Conservation (phyloP, 345 rosid genomes). For the Corchorus olitorius region DNA sequence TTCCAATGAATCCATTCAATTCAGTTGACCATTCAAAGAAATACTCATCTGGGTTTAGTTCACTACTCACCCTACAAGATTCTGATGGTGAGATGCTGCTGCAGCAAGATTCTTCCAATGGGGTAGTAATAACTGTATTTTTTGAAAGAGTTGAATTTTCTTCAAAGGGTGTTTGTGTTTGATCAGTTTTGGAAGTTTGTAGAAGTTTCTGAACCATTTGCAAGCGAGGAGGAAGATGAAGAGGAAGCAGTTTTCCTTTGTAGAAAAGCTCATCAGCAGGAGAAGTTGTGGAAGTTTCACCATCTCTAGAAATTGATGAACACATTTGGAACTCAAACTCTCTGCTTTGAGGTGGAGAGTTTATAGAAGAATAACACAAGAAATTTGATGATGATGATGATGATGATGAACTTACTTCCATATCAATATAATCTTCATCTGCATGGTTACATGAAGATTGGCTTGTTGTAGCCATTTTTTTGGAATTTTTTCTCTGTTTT, state of each 20-base stretch:
- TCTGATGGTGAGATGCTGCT: slow-evolving; percentile 51
- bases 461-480: slow-evolving; percentile 36
- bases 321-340: slow-evolving; percentile 92
- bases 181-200: slow-evolving; percentile 27
- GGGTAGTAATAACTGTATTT: background rate
- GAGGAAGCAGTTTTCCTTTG: slow-evolving; percentile 96
- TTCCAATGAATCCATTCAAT: slow-evolving; percentile 41
- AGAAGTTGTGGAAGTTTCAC: slow-evolving; percentile 33
- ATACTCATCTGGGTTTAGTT: slow-evolving; percentile 54
- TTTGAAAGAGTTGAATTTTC: slow-evolving; percentile 28
- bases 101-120: slow-evolving; percentile 42
- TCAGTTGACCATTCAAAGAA: slow-evolving; percentile 65
- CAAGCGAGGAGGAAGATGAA: slow-evolving; percentile 79
- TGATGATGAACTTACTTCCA: slow-evolving; percentile 72
- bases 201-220: slow-evolving; percentile 78
- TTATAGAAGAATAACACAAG: slow-evolving; percentile 44
- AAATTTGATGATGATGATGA: slow-evolving; percentile 38
- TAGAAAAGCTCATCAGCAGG: slow-evolving; percentile 97
- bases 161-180: slow-evolving; percentile 28
- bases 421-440: slow-evolving; percentile 77
- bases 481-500: slow-evolving; percentile 16
- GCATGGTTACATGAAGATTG: slow-evolving; percentile 29
- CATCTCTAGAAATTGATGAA: slow-evolving; percentile 43
- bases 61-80: slow-evolving; percentile 62
- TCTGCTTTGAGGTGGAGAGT: slow-evolving; percentile 60